Percentiles rank a stretch among this genome's conserved stretches.
Evolutionary conservation across 768 basidiomycete species (phyloP).

Genomic region (Hemileccinum rubropunctum): DNA sequence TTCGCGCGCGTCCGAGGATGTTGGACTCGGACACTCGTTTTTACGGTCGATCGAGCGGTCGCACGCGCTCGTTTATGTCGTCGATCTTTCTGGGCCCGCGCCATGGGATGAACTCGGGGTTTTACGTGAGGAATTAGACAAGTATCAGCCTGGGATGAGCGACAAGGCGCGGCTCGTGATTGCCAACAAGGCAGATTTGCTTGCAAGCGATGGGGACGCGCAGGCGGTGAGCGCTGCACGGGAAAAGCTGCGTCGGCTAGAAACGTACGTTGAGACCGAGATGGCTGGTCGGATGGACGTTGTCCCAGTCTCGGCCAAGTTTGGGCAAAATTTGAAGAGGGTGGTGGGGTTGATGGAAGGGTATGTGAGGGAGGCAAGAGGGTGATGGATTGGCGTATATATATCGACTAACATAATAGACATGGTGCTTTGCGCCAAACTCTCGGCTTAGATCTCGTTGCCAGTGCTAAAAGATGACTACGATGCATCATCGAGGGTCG

Average conservation of each 20-base stretch:
- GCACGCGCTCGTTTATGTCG: slow-evolving; percentile 85
- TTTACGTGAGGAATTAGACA: slow-evolving; percentile 80
- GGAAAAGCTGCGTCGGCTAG: slow-evolving; percentile 53
- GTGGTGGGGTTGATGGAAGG: slow-evolving; percentile 65
- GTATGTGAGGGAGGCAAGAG: slow-evolving; percentile 57
- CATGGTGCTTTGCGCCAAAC: background rate
- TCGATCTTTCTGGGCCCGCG: slow-evolving; percentile 73
- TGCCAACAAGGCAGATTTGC: slow-evolving; percentile 92
- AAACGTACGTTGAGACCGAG: slow-evolving; percentile 51
- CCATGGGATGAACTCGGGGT: slow-evolving; percentile 78
- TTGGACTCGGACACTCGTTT: slow-evolving; percentile 93
- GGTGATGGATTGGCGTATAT: background rate
- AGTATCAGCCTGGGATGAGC: slow-evolving; percentile 77
- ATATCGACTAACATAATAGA: slow-evolving; percentile 2
- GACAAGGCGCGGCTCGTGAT: slow-evolving; percentile 75
- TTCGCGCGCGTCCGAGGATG: slow-evolving; percentile 77
- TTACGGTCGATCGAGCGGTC: slow-evolving; percentile 91
- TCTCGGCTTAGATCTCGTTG: too few species aligned
- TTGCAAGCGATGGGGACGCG: slow-evolving; percentile 49
- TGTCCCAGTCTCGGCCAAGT: slow-evolving; percentile 84
- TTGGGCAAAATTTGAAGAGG: slow-evolving; percentile 71
- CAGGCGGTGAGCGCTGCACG: slow-evolving; percentile 51
- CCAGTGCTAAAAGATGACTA: too few species aligned
- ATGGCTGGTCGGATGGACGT: slow-evolving; percentile 56
- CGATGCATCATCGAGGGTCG: too few species aligned